Evolutionary conservation across 2,329 filamentous ascomycete genomes (phyloP).

Genomic region (Fusarium luffae): DNA sequence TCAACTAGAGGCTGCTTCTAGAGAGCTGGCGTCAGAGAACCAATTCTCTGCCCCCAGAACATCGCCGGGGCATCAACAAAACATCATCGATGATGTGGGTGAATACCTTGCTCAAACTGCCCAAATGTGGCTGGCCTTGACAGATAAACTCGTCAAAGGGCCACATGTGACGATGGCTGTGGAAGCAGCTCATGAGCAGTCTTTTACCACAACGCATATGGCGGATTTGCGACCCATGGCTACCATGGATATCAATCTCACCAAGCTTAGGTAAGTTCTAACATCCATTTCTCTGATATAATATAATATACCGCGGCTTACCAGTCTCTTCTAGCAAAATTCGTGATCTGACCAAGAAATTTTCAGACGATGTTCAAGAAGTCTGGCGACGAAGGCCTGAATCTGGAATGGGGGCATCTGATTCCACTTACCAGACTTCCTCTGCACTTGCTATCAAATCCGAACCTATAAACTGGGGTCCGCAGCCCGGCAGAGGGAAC

Average conservation of each 20-base stretch:
- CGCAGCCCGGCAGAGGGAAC: slow-evolving; percentile 23
- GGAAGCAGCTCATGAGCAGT: slow-evolving; percentile 45
- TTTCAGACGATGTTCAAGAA: slow-evolving; percentile 50
- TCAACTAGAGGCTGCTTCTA: slow-evolving; percentile 44
- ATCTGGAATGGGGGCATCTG: slow-evolving; percentile 19
- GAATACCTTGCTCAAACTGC: slow-evolving; percentile 53
- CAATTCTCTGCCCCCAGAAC: slow-evolving; percentile 14
- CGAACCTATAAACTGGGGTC: slow-evolving; percentile 32
- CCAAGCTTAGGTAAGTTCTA: slow-evolving; percentile 50
- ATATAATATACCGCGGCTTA: slow-evolving; percentile 23
- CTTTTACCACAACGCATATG: slow-evolving; percentile 39
- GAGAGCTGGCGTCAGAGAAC: slow-evolving; percentile 38
- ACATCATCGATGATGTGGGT: slow-evolving; percentile 50
- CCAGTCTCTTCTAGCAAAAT: slow-evolving; percentile 47
- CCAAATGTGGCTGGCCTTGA: slow-evolving; percentile 49
- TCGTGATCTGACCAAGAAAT: slow-evolving; percentile 49
- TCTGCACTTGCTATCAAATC: slow-evolving; percentile 43
- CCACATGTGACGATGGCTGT: slow-evolving; percentile 48
- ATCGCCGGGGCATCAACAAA: slow-evolving; percentile 38
- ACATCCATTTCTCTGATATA: neutral
- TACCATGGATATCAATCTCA: slow-evolving; percentile 49
- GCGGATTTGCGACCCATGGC: slow-evolving; percentile 47
- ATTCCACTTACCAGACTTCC: slow-evolving; percentile 34
- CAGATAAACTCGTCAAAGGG: slow-evolving; percentile 49
- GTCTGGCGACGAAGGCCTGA: slow-evolving; percentile 45